A percentile compares a stretch with the other conserved stretches of the same genome.
These are phyloP conservation scores for Suillus cothurnatus DNA, from an alignment of 768 basidiomycete species.

Conservation along the genomic window DNA sequence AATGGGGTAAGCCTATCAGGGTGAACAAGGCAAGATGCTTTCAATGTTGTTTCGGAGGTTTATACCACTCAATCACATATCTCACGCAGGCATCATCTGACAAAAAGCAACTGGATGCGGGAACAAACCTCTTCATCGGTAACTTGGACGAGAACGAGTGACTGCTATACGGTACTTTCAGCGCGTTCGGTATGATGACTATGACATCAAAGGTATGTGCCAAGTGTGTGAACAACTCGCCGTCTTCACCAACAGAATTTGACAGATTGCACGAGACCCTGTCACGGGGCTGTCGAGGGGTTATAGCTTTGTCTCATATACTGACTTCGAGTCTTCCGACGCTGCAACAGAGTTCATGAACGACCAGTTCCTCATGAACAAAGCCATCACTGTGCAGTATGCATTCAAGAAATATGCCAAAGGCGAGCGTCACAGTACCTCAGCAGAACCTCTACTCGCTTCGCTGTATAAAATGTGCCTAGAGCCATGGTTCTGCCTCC, in stretches of 20 bases:
- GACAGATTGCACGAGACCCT: constrained; percentile 90
- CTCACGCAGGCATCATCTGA: constrained; percentile 85
- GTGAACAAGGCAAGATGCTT: constrained; percentile 87
- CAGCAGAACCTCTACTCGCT: constrained; percentile 96
- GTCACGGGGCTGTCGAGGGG: constrained; percentile 86
- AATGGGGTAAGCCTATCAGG: constrained; percentile 97
- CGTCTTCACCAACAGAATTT: constrained; percentile 6
- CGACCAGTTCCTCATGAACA: constrained; percentile 97
- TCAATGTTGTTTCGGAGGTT: neutral
- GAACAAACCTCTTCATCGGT: constrained; percentile 96
- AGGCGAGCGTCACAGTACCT: constrained; percentile 95
- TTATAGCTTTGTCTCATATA: constrained; percentile 96
- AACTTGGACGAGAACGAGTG: constrained; percentile 94
- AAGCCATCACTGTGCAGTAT: constrained; percentile 95
- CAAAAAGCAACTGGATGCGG: constrained; percentile 97
- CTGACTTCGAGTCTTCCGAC: constrained; percentile 97
- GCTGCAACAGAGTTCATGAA: constrained; percentile 98
- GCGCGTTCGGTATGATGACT: constrained; percentile 91
- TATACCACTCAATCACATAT: constrained; percentile 8
- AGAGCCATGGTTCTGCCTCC: too few species aligned
- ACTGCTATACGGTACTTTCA: constrained; percentile 92
- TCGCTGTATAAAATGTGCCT: too few species aligned
- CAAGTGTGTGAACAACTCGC: neutral
- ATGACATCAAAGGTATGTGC: constrained; percentile 77
- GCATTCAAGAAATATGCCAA: constrained; percentile 99